These are phyloP conservation scores for Allodekkera sacchari DNA, from an alignment of 805 yeast genomes.

Conservation along the genomic window DNA sequence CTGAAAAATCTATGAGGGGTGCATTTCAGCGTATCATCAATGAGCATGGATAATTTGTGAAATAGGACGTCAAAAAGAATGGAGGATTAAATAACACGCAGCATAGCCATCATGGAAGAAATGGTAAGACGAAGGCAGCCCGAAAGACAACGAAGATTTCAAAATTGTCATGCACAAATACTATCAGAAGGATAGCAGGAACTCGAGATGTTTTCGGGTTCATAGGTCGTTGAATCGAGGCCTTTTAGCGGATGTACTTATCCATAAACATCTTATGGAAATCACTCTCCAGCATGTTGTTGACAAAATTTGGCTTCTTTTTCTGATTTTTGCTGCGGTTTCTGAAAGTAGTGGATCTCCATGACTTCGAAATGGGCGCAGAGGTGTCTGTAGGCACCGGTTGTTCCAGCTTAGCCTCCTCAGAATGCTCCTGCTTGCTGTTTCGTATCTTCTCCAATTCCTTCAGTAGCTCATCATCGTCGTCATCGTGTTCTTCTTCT, in stretches of 20 bases:
- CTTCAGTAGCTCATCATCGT: slow-evolving; percentile 40
- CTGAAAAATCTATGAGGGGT: too few species aligned
- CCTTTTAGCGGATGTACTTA: slow-evolving; percentile 29
- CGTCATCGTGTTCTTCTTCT: slow-evolving; percentile 38
- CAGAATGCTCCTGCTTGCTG: slow-evolving; percentile 19
- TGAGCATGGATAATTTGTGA: too few species aligned
- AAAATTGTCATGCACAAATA: too few species aligned
- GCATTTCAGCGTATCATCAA: too few species aligned
- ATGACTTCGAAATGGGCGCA: slow-evolving; percentile 15
- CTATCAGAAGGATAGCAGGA: not conserved
- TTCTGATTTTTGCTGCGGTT: slow-evolving; percentile 2
- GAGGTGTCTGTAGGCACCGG: slow-evolving; percentile 9
- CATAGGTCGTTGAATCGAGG: too few species aligned
- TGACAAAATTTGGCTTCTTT: slow-evolving; percentile 9
- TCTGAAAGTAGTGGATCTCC: slow-evolving; percentile 28
- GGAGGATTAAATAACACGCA: too few species aligned
- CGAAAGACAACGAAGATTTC: too few species aligned
- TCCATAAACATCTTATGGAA: slow-evolving; percentile 35
- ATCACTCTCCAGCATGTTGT: slow-evolving; percentile 29
- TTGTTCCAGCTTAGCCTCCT: slow-evolving; percentile 8
- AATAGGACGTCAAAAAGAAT: too few species aligned
- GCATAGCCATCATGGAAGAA: too few species aligned
- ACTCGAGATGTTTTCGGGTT: not conserved
- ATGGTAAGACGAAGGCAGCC: too few species aligned
- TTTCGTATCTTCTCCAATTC: slow-evolving; percentile 30